Evolutionary conservation across 1,139 yeast genomes (phyloP), one percentile per base, ranked within the genome.

Genomic region (Candida pseudoviswanathii): DNA sequence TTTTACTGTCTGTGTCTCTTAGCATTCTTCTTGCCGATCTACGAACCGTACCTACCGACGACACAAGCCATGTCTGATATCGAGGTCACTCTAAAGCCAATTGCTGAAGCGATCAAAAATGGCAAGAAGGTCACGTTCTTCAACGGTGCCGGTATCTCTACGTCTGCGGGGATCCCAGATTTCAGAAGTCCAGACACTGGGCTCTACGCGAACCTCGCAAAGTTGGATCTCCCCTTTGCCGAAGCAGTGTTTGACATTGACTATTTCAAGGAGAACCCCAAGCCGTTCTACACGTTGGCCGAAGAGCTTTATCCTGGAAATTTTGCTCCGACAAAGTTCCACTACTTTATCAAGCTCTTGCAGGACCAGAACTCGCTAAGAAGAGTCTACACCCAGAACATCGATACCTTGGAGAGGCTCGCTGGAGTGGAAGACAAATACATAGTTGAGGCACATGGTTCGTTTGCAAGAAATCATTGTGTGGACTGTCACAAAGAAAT

Each of bases 161-260:
- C 98, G 0, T 76, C 87, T 1, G 92, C 96, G 32, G 98, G 98
- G 1, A 92, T 92, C 43, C 99, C 98, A 0, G 98, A 94, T 63
- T 94, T 94, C 64, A 75, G 98, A 56, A 85, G 96, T 21, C 97
- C 98, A 0, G 80, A 84, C 45, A 92, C 98, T 0, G 99, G 99
- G 0, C 75, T 92, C 6, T 92, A 92, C 61, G 82, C 92, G 54
- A 92, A 94, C 63, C 71, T 94, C 49, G 81, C 88, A 41, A 78
- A 82, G 54, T 71, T 92, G 37, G 77, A 89, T 41, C 72, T 92
- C 43, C 98, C 98, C 4, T 91, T 82, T 62, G 95, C 98, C 0
- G 99, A 92, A 65, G 97, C 97, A 0, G 97, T 94, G 1, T 94
- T 92, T 65, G 98, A 91, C 62, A 86, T 92, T 32, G 91, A 85